Evolutionary conservation across 2,329 filamentous ascomycete genomes (phyloP).

Genomic region (Pseudocercospora ulei): DNA sequence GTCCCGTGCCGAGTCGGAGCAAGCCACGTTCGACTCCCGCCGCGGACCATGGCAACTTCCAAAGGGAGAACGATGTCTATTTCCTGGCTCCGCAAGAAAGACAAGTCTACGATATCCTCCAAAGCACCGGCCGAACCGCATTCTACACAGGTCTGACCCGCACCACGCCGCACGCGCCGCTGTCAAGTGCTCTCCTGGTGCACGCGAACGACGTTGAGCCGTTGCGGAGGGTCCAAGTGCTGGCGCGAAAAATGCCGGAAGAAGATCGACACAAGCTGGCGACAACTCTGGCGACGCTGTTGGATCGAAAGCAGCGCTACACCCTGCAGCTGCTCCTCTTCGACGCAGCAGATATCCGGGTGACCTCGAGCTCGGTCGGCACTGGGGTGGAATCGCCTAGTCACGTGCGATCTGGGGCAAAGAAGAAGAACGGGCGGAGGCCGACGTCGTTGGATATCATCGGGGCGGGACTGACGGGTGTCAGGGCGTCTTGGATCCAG

Average conservation of each 20-base stretch:
- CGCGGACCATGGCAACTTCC: background rate
- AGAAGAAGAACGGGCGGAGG: slow-evolving; percentile 2
- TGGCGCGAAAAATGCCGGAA: background rate
- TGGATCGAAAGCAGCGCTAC: slow-evolving; percentile 2
- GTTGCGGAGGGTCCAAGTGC: slow-evolving; percentile 3
- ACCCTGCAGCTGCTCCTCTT: slow-evolving; percentile 8
- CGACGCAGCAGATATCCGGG: background rate
- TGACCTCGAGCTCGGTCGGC: slow-evolving; percentile 7
- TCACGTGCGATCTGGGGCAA: background rate
- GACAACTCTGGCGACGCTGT: background rate
- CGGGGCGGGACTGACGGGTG: background rate
- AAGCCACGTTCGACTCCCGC: background rate
- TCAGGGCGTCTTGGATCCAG: slow-evolving; percentile 2
- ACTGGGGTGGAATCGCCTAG: slow-evolving; percentile 5
- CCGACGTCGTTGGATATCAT: slow-evolving; percentile 5
- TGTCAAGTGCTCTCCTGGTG: slow-evolving; percentile 8
- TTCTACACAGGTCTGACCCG: slow-evolving; percentile 8
- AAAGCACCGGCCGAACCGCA: slow-evolving; percentile 7
- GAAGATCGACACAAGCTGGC: slow-evolving; percentile 7
- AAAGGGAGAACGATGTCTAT: background rate
- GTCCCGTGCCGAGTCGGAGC: slow-evolving; percentile 3
- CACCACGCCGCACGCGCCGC: slow-evolving; percentile 1
- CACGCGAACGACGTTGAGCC: slow-evolving; percentile 7
- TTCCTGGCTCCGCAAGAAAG: slow-evolving; percentile 8
- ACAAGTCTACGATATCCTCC: slow-evolving; percentile 11